Conservation (phyloP, 768 basidiomycete genomes). For the Pisolithus microcarpus region DNA sequence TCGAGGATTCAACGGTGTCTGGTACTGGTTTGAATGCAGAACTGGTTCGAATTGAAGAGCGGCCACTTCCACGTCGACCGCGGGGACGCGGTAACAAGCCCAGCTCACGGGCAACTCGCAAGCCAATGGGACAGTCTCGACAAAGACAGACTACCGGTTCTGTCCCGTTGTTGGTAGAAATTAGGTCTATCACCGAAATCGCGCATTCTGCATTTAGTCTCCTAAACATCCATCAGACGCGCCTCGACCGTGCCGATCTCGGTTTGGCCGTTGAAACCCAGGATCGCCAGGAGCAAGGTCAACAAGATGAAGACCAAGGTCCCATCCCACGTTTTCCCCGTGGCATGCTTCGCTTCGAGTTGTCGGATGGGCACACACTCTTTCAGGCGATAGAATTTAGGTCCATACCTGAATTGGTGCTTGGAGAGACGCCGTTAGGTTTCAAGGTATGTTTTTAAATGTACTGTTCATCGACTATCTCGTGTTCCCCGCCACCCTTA, state of each 20-base stretch:
- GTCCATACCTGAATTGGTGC: slow-evolving; percentile 51
- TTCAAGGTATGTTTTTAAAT: slow-evolving; percentile 58
- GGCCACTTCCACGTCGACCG: slow-evolving; percentile 1
- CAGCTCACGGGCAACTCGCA: background rate
- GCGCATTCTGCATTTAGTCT: slow-evolving; percentile 78
- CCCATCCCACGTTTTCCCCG: slow-evolving; percentile 78
- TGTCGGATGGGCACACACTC: slow-evolving; percentile 69
- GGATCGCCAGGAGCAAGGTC: slow-evolving; percentile 42
- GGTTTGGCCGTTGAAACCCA: slow-evolving; percentile 30
- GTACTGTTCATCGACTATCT: background rate
- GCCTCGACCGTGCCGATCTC: slow-evolving; percentile 51
- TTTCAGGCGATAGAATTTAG: slow-evolving; percentile 77
- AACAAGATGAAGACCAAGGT: slow-evolving; percentile 57
- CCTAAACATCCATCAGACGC: slow-evolving; percentile 58
- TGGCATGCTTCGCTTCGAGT: slow-evolving; percentile 65
- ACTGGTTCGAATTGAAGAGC: slow-evolving; percentile 8
- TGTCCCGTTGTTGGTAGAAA: slow-evolving; percentile 62
- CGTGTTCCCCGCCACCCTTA: background rate
- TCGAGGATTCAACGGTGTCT: slow-evolving; percentile 61
- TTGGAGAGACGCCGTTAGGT: slow-evolving; percentile 76
- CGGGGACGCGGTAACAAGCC: background rate
- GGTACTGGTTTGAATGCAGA: slow-evolving; percentile 53
- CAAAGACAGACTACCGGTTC: slow-evolving; percentile 26
- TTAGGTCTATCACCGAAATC: slow-evolving; percentile 75
- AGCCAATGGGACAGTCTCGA: slow-evolving; percentile 3